Base-by-base conservation (phyloP, 1,139 yeast genomes). In the Candida tropicalis region DNA sequence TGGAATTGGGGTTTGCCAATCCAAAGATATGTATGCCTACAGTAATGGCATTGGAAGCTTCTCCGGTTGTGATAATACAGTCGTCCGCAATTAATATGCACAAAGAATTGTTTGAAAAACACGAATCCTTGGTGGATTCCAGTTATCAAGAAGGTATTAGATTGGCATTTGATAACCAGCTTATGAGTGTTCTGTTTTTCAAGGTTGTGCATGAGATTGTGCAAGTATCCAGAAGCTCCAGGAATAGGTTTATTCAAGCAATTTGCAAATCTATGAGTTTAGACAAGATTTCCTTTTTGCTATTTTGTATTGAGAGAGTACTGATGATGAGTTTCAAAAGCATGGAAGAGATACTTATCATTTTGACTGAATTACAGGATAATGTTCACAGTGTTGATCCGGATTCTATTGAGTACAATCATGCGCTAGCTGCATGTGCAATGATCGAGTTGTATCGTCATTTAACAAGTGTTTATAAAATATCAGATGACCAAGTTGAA, bases 21-120 rank as follows among this genome's bases (percentile, higher is more conserved):
- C 96, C 96, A 1, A 78, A 84, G 44, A 55, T 73, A 5, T 81
- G 90, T 51, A 76, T 84, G 10, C 77, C 91, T 0, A 82, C 89
- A 0, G 70, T 87, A 2, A 75, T 88, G 44, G 93, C 93, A 0
- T 65, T 89, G 34, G 82, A 83, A 47, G 73, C 87, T 0, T 80
- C 89, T 1, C 60, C 68, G 0, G 63, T 68, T 22, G 57, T 57
- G 2, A 60, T 62, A n/a, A 68, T 85, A 22, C 66, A 74, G 28
- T 60, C 60, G 1, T 62, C 75, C 8, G 87, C 91, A 0, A 49
- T 66, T 2, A 73, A 70, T 2, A 65, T 86, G 44, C 86, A 86
- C 52, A 58, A 57, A 22, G 78, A 74, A 4, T 57, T 88, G 8
- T 80, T 76, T 52, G 82, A 77, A 16, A 84, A 81, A 49, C 82